Percentiles rank a stretch among this genome's conserved stretches.
Evolutionary conservation across 768 basidiomycete genomes (phyloP).

Genomic region (Russula griseocarnosa): DNA sequence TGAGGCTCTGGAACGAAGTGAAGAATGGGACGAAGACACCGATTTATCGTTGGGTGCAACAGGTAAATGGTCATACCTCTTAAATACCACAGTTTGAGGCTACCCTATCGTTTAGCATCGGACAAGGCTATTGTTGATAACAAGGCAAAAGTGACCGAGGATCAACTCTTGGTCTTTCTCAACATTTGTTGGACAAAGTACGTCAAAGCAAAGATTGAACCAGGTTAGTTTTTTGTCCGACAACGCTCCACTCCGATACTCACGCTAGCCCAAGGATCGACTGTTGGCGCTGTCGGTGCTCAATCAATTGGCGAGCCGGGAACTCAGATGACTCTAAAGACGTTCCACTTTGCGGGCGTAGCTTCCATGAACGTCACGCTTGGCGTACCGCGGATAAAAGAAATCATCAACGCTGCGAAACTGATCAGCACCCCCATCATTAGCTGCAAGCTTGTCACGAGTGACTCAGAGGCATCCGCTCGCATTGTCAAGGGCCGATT

Average conservation of each 20-base stretch:
- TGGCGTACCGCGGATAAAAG: conserved; percentile 99
- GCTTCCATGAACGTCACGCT: conserved; percentile 99
- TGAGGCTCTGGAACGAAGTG: conserved; percentile 67
- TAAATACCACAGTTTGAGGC: not conserved
- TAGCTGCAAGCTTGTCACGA: conserved; percentile 86
- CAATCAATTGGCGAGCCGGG: conserved; percentile 99
- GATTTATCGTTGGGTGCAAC: conserved; percentile 74
- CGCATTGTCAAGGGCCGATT: conserved; percentile 95
- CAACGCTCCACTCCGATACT: not conserved
- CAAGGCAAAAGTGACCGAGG: conserved; percentile 80
- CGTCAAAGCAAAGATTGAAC: conserved; percentile 93
- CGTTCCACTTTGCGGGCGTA: conserved; percentile 99
- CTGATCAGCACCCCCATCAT: conserved; percentile 97
- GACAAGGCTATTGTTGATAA: conserved; percentile 82
- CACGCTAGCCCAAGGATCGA: conserved; percentile 61
- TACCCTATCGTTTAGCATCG: conserved; percentile 42
- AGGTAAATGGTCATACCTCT: conserved; percentile 38
- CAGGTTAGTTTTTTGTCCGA: conserved; percentile 47
- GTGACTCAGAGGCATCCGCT: conserved; percentile 87
- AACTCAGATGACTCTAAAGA: conserved; percentile 99
- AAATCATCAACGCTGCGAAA: conserved; percentile 99
- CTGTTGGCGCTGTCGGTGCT: conserved; percentile 96
- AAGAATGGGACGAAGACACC: conserved; percentile 74
- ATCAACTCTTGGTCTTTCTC: conserved; percentile 75
- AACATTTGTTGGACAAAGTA: conserved; percentile 89